Evolutionary conservation across 495 filamentous ascomycete species (phyloP), one percentile per base, ranked within the genome.

Genomic region (Pseudomonodictys pantanalensis): DNA sequence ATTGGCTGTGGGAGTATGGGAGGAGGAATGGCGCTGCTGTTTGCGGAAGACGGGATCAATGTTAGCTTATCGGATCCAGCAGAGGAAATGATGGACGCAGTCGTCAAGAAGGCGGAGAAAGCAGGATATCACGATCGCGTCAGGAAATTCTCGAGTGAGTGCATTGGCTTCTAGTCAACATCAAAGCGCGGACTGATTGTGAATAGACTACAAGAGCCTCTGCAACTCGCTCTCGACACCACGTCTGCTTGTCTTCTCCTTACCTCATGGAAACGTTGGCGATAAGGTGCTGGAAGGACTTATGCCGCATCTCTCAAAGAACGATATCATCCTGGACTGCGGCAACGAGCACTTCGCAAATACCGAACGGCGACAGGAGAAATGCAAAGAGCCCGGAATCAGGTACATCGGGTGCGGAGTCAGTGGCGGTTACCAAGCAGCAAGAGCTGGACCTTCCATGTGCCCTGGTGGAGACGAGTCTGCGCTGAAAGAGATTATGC

Each of bases 291-390:
- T 90, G 3, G 77, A 77, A 2, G 77, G 77, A 51, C 72, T 90
- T 8, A 75, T 77, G 45, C 76, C 75, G 1, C 76, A 81, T 50
- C 69, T 90, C 11, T 76, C 79, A 26, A 73, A 69, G 23, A 84
- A 84, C 6, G 86, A 91, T 67, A 81, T 90, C 45, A 84, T 91
- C 48, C 75, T 91, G 8, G 87, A 90, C 67, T 83, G 82, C 18
- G 83, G 83, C 0, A 90, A 90, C 60, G 86, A 91, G 72, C 75
- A 87, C 62, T 90, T 83, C 60, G 71, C 78, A 28, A 83, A 79
- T n/a, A 89, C 87, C 0, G 81, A 91, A 60, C 67, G 81, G 12
- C 71, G 86, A 8, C 86, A 89, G 72, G 77, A 70, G 25, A 78
- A 82, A 38, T 75, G 84, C 38, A 72, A 72, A 2, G 66, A 72